Percentiles rank a stretch among this genome's conserved stretches.
Conservation (phyloP, 257 asterid species). For the Nicotiana attenuata region DNA sequence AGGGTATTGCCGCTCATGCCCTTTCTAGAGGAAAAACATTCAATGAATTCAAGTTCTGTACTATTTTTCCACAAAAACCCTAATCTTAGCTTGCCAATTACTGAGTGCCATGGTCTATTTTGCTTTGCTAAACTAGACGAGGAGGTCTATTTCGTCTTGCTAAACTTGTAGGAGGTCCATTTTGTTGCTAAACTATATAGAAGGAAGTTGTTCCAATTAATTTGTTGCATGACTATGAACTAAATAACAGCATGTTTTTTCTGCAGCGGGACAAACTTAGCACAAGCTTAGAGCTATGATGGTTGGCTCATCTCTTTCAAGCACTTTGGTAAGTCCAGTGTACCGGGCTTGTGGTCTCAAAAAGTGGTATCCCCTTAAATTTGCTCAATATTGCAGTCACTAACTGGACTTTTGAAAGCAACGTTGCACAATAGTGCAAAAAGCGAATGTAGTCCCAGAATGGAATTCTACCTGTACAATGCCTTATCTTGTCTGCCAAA, state of each 20-base stretch:
- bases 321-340: neutral
- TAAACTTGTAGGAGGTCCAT: neutral
- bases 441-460: neutral
- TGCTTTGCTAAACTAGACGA: neutral
- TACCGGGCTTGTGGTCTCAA: neutral
- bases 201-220: neutral
- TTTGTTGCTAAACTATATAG: neutral
- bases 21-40: neutral
- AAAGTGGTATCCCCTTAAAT: neutral
- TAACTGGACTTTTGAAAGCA: neutral
- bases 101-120: neutral
- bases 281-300: neutral
- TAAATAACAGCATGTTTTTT: neutral
- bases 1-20: neutral
- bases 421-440: neutral
- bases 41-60: neutral
- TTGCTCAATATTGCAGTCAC: neutral
- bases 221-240: neutral
- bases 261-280: neutral
- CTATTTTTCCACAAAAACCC: neutral
- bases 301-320: neutral
- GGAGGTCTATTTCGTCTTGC: neutral
- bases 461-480: slow-evolving; percentile 4
- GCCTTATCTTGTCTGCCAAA: neutral
- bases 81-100: neutral